These are phyloP conservation scores for Leptographium wingfieldii DNA, from an alignment of 2,329 filamentous ascomycete species.

Conservation along the genomic window DNA sequence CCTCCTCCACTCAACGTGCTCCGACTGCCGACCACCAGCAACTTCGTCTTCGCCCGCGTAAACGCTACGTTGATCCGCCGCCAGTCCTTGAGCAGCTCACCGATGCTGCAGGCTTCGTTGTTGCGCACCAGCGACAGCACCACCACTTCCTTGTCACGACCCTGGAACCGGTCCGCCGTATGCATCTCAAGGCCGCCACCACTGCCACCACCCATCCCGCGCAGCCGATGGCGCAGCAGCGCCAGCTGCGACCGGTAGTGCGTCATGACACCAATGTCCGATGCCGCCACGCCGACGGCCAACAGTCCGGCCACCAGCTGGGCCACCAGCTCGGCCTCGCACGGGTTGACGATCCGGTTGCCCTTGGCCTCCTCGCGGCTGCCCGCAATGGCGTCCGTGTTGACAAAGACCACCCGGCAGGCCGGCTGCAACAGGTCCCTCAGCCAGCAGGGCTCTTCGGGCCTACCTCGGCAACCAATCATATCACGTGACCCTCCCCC, in stretches of 20 bases:
- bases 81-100: constrained; percentile 85
- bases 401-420: constrained; percentile 72
- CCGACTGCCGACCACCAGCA: constrained; percentile 76
- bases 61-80: constrained; percentile 90
- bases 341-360: constrained; percentile 74
- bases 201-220: constrained; percentile 20
- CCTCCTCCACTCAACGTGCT: constrained; percentile 44
- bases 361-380: constrained; percentile 65
- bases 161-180: constrained; percentile 93
- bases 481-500: too few relatives aligned
- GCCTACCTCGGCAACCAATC: too few relatives aligned
- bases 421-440: constrained; percentile 55
- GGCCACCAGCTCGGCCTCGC: constrained; percentile 65
- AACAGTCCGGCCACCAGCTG: constrained; percentile 75
- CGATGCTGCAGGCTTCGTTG: constrained; percentile 73
- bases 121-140: constrained; percentile 78
- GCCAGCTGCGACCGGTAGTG: constrained; percentile 91
- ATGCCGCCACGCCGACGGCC: constrained; percentile 57
- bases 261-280: constrained; percentile 86
- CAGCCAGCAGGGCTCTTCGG: constrained; percentile 54
- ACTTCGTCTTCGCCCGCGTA: constrained; percentile 81
- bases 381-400: constrained; percentile 65
- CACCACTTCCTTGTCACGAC: constrained; percentile 86
- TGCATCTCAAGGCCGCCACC: constrained; percentile 66
- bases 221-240: constrained; percentile 62